Conservation (phyloP, 2,329 filamentous ascomycete genomes). For the Trichocomaceae sp. region DNA sequence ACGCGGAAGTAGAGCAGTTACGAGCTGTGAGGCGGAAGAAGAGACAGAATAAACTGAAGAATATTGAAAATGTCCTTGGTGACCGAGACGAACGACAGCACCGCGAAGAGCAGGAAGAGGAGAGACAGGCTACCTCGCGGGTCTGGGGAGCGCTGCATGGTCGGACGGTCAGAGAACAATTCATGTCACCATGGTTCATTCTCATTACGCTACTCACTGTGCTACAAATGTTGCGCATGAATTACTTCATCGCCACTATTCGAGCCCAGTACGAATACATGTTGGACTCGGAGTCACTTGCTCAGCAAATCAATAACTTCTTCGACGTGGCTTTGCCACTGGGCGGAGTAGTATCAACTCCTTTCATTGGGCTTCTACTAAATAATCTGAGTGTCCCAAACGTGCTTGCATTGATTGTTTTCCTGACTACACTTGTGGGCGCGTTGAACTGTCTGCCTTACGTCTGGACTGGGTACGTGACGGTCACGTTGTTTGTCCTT, state of each 20-base stretch:
- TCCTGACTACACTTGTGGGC: constrained; percentile 66
- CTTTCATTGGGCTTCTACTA: constrained; percentile 74
- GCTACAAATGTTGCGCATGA: constrained; percentile 69
- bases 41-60: constrained; percentile 56
- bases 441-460: constrained; percentile 67
- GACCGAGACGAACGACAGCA: constrained; percentile 53
- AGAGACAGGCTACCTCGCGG: constrained; percentile 62
- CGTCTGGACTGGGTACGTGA: constrained; percentile 59
- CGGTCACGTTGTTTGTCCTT: constrained; percentile 76
- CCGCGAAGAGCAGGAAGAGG: constrained; percentile 57
- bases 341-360: constrained; percentile 72
- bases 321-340: constrained; percentile 78
- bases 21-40: constrained; percentile 53
- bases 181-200: constrained; percentile 74
- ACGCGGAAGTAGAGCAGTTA: constrained; percentile 40
- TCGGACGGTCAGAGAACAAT: constrained; percentile 61
- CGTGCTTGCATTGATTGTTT: constrained; percentile 64
- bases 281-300: constrained; percentile 55
- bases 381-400: constrained; percentile 68
- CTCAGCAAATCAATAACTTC: constrained; percentile 68
- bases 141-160: constrained; percentile 82
- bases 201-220: constrained; percentile 72
- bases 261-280: constrained; percentile 73
- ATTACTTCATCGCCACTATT: constrained; percentile 83
- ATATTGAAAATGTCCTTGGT: constrained; percentile 66